Evolutionary conservation across 495 filamentous ascomycete genomes (phyloP).

Genomic region (Talaromyces wortmannii): DNA sequence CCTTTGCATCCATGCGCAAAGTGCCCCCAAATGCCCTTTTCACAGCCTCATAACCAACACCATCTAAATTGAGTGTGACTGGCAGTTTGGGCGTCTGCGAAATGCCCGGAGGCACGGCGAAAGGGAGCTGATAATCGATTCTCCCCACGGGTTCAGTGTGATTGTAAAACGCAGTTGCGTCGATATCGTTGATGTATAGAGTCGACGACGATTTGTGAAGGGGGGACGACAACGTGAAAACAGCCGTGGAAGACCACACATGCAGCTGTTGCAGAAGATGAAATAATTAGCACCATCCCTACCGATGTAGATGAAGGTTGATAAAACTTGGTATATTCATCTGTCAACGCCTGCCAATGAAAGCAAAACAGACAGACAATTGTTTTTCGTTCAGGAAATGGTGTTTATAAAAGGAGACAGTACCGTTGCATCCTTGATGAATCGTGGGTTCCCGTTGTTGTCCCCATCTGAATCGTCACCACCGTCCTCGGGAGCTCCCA

Average conservation of each 20-base stretch:
- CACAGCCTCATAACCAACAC: conserved; percentile 76
- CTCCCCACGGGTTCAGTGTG: conserved; percentile 67
- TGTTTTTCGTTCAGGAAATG: not conserved
- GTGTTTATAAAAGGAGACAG: conserved; percentile 12
- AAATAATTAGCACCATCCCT: not conserved
- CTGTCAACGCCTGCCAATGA: too few species aligned
- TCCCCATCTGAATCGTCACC: conserved; percentile 34
- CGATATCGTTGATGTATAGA: conserved; percentile 66
- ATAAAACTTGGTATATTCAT: not conserved
- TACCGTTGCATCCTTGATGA: conserved; percentile 82
- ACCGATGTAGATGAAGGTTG: not conserved
- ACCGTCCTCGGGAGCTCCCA: conserved; percentile 44
- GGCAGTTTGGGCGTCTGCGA: conserved; percentile 68
- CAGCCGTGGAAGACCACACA: conserved; percentile 76
- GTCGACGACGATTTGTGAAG: conserved; percentile 61
- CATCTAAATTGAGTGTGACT: conserved; percentile 67
- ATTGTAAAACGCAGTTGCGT: conserved; percentile 82
- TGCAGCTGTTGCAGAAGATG: conserved; percentile 47
- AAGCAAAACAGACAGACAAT: not conserved
- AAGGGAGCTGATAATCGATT: conserved; percentile 67
- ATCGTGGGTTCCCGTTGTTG: conserved; percentile 40
- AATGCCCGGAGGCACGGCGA: conserved; percentile 69
- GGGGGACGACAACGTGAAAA: conserved; percentile 78
- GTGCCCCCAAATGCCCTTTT: conserved; percentile 76
- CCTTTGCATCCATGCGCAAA: conserved; percentile 72